Percentiles rank a stretch among this genome's conserved stretches.
Evolutionary conservation across 352 stramenopile genomes (phyloP).

Genomic region (Phytophthora lateralis): DNA sequence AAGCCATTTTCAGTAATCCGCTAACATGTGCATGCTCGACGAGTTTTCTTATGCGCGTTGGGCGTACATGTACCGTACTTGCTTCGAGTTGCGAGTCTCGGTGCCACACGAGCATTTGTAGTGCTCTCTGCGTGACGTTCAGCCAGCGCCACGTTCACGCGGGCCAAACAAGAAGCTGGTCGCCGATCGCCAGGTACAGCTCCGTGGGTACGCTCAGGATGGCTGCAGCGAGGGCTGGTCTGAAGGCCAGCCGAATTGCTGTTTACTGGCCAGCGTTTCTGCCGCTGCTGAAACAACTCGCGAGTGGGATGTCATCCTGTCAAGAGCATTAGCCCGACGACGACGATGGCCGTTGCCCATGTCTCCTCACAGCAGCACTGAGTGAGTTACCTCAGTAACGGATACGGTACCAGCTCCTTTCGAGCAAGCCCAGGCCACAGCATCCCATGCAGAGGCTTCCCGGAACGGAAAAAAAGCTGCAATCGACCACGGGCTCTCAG

Average conservation of each 20-base stretch:
- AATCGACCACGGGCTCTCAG: neutral
- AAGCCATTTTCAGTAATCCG: constrained; percentile 2
- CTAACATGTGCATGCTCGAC: neutral
- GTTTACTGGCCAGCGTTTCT: constrained; percentile 11
- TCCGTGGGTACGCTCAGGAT: constrained; percentile 4
- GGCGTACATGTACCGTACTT: neutral
- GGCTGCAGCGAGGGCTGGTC: neutral
- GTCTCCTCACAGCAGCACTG: neutral
- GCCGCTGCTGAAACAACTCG: neutral
- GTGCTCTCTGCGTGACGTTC: neutral
- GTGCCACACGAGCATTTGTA: constrained; percentile 10
- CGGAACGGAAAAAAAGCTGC: neutral
- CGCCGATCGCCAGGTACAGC: neutral
- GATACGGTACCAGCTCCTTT: constrained; percentile 1
- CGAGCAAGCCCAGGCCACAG: neutral
- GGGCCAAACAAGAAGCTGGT: constrained; percentile 2
- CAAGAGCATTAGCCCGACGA: neutral
- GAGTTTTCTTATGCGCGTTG: neutral
- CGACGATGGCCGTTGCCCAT: neutral
- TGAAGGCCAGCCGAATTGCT: constrained; percentile 9
- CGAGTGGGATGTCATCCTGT: constrained; percentile 7
- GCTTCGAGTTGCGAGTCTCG: constrained; percentile 5
- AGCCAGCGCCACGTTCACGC: constrained; percentile 6
- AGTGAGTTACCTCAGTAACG: constrained; percentile 13
- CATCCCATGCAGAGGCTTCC: constrained; percentile 14